These are phyloP conservation scores for Macrolepiota dolichaula DNA, from an alignment of 768 basidiomycete genomes.

Conservation along the genomic window DNA sequence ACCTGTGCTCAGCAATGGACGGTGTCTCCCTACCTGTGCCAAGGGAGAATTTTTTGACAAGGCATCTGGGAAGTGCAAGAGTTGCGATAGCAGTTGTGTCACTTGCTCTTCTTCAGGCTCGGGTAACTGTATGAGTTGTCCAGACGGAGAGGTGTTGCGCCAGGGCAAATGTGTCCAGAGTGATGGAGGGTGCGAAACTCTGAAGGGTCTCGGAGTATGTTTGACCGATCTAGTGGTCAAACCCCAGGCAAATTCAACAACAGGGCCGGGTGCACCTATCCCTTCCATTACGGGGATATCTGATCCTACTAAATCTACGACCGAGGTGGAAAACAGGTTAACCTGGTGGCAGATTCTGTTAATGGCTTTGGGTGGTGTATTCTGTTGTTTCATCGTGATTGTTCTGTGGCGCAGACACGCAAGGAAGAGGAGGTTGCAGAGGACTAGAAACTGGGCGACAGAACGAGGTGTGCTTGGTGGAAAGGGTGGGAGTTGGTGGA, in stretches of 20 bases:
- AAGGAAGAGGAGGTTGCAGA: conserved; percentile 63
- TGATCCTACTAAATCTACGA: conserved; percentile 38
- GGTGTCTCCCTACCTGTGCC: conserved; percentile 77
- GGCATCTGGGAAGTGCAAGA: conserved; percentile 57
- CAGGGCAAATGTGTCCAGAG: conserved; percentile 62
- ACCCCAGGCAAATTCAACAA: conserved; percentile 44
- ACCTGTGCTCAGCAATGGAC: conserved; percentile 71
- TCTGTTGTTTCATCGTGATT: conserved; percentile 55
- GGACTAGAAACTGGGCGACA: conserved; percentile 63
- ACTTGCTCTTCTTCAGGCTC: conserved; percentile 73
- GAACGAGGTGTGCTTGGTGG: conserved; percentile 48
- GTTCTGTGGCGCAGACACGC: conserved; percentile 71
- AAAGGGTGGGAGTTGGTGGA: conserved; percentile 49
- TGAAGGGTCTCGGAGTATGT: conserved; percentile 74
- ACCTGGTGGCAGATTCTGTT: conserved; percentile 85
- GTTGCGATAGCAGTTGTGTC: conserved; percentile 75
- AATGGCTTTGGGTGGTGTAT: conserved; percentile 78
- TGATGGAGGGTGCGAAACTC: conserved; percentile 47
- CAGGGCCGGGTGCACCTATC: conserved; percentile 36
- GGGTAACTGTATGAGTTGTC: conserved; percentile 71
- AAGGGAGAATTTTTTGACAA: conserved; percentile 71
- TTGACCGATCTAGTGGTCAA: conserved; percentile 69
- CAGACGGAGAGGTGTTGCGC: conserved; percentile 61
- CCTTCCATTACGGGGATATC: conserved; percentile 57
- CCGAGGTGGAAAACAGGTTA: conserved; percentile 32